Base-by-base conservation (phyloP, 2,329 filamentous ascomycete genomes). In the Niveomyces coronatus region DNA sequence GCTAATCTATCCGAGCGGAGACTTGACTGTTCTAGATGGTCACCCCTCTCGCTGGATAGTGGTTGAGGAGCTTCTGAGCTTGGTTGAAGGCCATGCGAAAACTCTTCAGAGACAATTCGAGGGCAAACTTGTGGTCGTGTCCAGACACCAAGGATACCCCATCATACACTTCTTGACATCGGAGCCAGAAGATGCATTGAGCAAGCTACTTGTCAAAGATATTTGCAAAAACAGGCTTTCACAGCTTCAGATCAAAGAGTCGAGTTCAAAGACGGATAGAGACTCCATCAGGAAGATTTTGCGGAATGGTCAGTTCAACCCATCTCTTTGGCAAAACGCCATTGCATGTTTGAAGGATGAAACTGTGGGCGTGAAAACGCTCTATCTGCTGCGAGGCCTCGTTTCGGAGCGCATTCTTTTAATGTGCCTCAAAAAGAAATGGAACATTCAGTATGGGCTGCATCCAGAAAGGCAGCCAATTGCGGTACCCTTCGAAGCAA, bases 401-500 rank as follows among this genome's bases (percentile, higher is more conserved):
- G 51, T 86, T 0, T 64, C 73, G 0, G 66, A 76, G 39, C 60
- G 70, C 0, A 74, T 86, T 3, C 53, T 86, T 0, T 49, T 73
- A 1, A 67, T 78, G 18, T 70, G 65, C 3, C 49, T 82, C 0
- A 70, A 71, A 35, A 83, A 82, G 49, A 59, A 75, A 4, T 84
- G 72, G 71, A 77, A 79, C 19, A 79, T 86, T 0, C 64, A 74
- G 30, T 87, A 79, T 32, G 75, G 76, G 0, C 55, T 79, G 0
- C 67, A 77, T 44, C 65, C 70, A 0, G 31, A 44, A 0, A 64
- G 81, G 11, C 61, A 68, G 28, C 74, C 75, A 0, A 68, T 82
- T 5, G 79, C 80, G 0, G 81, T 85, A 0, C 81, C 81, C 0
- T 85, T 70, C 34, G 64, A 72, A 9, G 76, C 76, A 0, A 84